Evolutionary conservation across 1,284 basidiomycete genomes (phyloP), one percentile per base, ranked within the genome.

Genomic region (Vanrija humicola): DNA sequence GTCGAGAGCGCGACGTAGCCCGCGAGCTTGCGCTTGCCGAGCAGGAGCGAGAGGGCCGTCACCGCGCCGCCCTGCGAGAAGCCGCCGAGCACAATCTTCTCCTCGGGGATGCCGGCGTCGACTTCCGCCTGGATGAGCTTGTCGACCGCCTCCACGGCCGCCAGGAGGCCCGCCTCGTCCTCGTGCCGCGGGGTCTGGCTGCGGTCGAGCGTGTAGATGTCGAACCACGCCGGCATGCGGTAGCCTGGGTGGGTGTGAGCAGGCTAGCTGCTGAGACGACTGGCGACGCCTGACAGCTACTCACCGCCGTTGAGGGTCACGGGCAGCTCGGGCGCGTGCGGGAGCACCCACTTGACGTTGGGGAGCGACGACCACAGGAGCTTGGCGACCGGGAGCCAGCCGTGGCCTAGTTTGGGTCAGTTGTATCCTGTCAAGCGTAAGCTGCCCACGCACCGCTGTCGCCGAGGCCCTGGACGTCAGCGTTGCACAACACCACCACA

Each of bases 11-110:
- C 80, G 3, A 82, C 82, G 45, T 92, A 70, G 1, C 91, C 90
- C 1, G 81, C 89, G 6, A 94, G 78, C 65, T 85, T 86, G 43
- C 83, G 76, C 65, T 85, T 82, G 7, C 79, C 81, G 1, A 85
- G 86, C 43, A 94, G 74, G 6, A 85, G 89, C 4, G 84, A 84
- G 50, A 92, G 76, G 34, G 91, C 78, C 6, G 85, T 81, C 79
- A 93, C 86, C n/a, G 86, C 84, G 16, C 81, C 88, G 40, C 91
- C 92, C 74, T 95, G 92, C 57, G 85, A 87, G 78, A 95, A 96
- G 1, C 93, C 92, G 34, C 89, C 90, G 26, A 95, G 75, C 16
- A 93, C 68, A 48, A 79, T 75, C 48, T 54, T 62, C 44, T 81
- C 79, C 25, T 86, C 77, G 6, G 84, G 80, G 50, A 87, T 83